phyloP scores from a whole-genome alignment of 2,329 filamentous ascomycete species.

The Dothideomycetidae sp. region DNA sequence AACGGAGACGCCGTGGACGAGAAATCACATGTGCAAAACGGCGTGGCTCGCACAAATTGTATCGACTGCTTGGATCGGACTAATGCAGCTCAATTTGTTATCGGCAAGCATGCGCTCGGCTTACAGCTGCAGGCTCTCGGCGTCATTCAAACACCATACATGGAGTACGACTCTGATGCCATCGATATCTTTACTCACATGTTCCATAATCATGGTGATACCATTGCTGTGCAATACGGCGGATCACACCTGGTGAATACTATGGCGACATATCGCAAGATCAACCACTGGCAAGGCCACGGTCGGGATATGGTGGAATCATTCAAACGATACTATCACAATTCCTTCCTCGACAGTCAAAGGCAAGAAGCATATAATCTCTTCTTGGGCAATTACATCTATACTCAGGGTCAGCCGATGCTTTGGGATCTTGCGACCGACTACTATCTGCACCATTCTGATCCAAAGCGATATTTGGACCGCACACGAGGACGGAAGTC shows the following conservation, averaged over 20 bases:
- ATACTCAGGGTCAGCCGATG: slow-evolving; percentile 75
- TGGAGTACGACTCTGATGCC: slow-evolving; percentile 90
- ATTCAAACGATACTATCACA: slow-evolving; percentile 98
- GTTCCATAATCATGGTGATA: slow-evolving; percentile 93
- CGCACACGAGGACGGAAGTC: slow-evolving; percentile 40
- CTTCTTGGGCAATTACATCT: slow-evolving; percentile 93
- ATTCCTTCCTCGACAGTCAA: slow-evolving; percentile 94
- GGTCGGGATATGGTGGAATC: slow-evolving; percentile 98
- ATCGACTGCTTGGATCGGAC: slow-evolving; percentile 96
- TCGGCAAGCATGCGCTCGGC: slow-evolving; percentile 84
- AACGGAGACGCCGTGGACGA: slow-evolving; percentile 63
- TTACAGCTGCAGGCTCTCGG: slow-evolving; percentile 86
- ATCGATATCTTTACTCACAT: slow-evolving; percentile 95
- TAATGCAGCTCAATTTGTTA: slow-evolving; percentile 94
- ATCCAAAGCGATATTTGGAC: slow-evolving; percentile 60
- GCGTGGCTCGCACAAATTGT: slow-evolving; percentile 87
- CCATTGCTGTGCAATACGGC: slow-evolving; percentile 93
- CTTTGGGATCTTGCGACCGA: slow-evolving; percentile 92
- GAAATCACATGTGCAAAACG: slow-evolving; percentile 65
- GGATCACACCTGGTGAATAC: slow-evolving; percentile 97
- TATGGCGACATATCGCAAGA: slow-evolving; percentile 97
- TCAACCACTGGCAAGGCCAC: slow-evolving; percentile 97
- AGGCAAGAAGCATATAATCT: slow-evolving; percentile 96
- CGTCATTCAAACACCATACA: slow-evolving; percentile 60
- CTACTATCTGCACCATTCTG: slow-evolving; percentile 85